These are phyloP conservation scores for Trichosporon inkin DNA, from an alignment of 1,284 basidiomycete species.

Conservation along the genomic window DNA sequence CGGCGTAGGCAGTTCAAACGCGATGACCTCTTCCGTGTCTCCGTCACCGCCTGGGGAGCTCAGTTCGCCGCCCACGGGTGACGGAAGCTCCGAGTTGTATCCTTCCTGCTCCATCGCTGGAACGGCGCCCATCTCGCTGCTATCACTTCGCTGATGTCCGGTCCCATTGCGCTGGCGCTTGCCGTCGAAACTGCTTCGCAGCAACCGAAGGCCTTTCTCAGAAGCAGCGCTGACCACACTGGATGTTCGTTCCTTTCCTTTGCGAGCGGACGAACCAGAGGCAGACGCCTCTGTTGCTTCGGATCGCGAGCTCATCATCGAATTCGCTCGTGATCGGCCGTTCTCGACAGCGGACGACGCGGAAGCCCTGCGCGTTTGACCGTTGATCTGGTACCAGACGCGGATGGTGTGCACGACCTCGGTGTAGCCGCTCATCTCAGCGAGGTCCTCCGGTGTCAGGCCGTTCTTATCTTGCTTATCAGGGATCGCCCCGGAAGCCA, in stretches of 20 bases:
- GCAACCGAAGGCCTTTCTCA: slow-evolving; percentile 20
- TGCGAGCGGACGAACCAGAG: slow-evolving; percentile 22
- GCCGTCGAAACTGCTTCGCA: slow-evolving; percentile 16
- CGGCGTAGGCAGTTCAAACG: background rate
- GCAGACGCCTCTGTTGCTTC: background rate
- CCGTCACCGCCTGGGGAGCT: slow-evolving; percentile 18
- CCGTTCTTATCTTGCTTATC: slow-evolving; percentile 79
- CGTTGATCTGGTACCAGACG: slow-evolving; percentile 40
- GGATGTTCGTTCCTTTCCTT: slow-evolving; percentile 39
- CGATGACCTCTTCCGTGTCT: background rate
- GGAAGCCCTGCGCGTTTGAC: slow-evolving; percentile 3
- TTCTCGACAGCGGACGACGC: background rate
- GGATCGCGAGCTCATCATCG: slow-evolving; percentile 13
- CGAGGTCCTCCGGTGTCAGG: slow-evolving; percentile 62
- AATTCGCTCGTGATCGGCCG: slow-evolving; percentile 9
- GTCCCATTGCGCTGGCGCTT: slow-evolving; percentile 29
- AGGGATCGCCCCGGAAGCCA: slow-evolving; percentile 72
- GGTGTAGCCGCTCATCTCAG: slow-evolving; percentile 50
- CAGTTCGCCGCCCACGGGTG: slow-evolving; percentile 6
- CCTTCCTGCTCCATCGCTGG: background rate
- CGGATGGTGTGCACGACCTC: slow-evolving; percentile 49
- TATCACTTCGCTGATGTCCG: background rate
- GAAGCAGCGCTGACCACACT: slow-evolving; percentile 34
- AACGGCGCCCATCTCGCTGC: background rate
- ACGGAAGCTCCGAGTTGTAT: background rate